Base-by-base conservation (phyloP, 2,329 filamentous ascomycete species). In the Fusarium sp. region DNA sequence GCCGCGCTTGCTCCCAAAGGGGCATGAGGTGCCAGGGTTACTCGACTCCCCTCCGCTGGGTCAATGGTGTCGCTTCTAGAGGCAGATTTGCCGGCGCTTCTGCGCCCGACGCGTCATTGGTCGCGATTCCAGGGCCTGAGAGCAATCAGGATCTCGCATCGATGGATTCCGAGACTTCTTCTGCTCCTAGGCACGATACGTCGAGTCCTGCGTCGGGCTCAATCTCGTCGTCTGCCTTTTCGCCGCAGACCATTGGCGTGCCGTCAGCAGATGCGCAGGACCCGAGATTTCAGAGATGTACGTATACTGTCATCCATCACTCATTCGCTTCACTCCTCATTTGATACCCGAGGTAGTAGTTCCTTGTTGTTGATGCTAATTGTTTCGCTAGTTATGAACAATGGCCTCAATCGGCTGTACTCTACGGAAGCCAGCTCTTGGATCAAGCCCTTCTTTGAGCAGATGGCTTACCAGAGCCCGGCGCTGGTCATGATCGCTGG, bases 31-130 rank as follows among this genome's bases (percentile, higher is more conserved):
- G 75, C 52, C 67, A 74, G 33, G 75, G 75, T 21, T 77, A 77
- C 55, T 63, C 67, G 29, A 66, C 73, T 16, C 60, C 75, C 14
- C 48, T 77, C 23, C 61, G 75, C 9, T 77, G 75, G 75, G 72
- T 76, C 21, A 76, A 76, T 52, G 75, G 73, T 21, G 73, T 77
- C 27, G 75, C 75, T 27, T 73, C 74, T 21, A 70, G 75, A 52
- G 75, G 75, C 10, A 68, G 75, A 12, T 73, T 77, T 35, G 75
- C 75, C 12, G 75, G 75, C 18, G 75, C 70, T 1, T 60, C 75
- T 14, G 46, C 58, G 12, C 74, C 74, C 33, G 74, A 76, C 51
- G 41, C 59, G 35, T 48, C 55, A 37, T 27, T 62, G 21, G 60
- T 49, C 23, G 27, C 55, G 37, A 33, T 11, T n/a, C 49, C 45